Evolutionary conservation across 352 stramenopile species (phyloP), one percentile per base, ranked within the genome.

Genomic region (Pythium vanterpoolii): DNA sequence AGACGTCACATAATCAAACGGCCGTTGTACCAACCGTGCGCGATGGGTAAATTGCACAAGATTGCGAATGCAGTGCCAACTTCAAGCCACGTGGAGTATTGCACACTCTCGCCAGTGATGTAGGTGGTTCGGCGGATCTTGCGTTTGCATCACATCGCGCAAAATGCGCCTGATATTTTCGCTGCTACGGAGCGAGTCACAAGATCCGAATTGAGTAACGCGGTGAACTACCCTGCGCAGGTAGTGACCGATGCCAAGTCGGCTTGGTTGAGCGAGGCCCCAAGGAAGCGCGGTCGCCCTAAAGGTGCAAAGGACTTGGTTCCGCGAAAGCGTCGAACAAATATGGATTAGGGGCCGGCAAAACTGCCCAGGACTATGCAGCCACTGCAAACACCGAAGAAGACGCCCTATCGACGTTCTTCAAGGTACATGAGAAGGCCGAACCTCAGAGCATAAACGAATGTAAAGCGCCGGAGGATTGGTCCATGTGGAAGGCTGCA

Each of bases 111-210:
- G n/a, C 26, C 40, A 3, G 59, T 49, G 21, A 51, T 52, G 33
- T 68, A 68, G 33, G 53, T 58, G 3, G 46, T 68, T 31, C 52
- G 60, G 10, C 45, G 60, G 3, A 68, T 68, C 16, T 31, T 63
- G 2, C 39, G 63, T 34, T 36, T 68, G 19, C 36, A 63, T 5
- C 43, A 40, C 28, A 62, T 68, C 44, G 52, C 44, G 10, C 39
- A 49, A n/a, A 55, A 63, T 27, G 52, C 54, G 3, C 60, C 60
- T 26, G 60, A 68, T 28, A 40, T n/a, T n/a, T n/a, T 68, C 47
- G n/a, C 40, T 4, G n/a, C 60, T 8, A 56, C 60, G 16, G 60
- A 68, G 23, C 45, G 52, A 13, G 34, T 68, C 27, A 68, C 60
- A 23, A 34, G 52, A 26, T 68, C 53, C 2, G n/a, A 28, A 7